Conservation (phyloP, 305 asterid genomes). For the Withania somnifera region DNA sequence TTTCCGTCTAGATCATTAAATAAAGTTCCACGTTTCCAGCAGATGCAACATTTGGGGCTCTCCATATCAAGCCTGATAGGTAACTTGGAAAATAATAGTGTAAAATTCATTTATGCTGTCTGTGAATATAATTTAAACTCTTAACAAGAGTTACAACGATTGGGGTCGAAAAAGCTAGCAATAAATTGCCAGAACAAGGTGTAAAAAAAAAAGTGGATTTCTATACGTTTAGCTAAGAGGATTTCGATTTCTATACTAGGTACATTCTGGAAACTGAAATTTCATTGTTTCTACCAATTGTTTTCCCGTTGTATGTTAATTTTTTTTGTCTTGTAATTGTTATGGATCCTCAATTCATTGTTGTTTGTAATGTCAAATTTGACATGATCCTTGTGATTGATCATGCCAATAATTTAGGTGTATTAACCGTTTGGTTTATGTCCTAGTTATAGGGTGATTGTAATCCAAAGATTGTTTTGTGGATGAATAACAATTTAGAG, state of each 20-base stretch:
- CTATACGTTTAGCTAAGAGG: too few relatives aligned
- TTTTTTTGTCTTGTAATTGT: neutral
- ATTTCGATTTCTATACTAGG: slow-evolving; percentile 14
- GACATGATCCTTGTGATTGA: neutral
- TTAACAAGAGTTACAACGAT: neutral
- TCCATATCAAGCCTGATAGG: neutral
- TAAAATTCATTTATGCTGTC: neutral
- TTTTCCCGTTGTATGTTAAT: neutral
- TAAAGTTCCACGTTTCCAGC: neutral
- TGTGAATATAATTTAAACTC: neutral
- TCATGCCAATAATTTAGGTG: too few relatives aligned
- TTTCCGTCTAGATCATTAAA: neutral
- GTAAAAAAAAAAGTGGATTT: too few relatives aligned
- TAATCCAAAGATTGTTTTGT: too few relatives aligned
- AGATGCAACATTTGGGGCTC: neutral
- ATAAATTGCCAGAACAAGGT: too few relatives aligned
- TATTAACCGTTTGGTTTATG: too few relatives aligned
- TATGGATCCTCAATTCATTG: neutral
- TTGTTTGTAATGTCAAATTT: neutral
- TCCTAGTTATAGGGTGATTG: too few relatives aligned
- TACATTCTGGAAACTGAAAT: slow-evolving; percentile 70
- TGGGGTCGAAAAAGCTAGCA: neutral
- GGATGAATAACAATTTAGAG: neutral
- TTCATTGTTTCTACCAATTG: slow-evolving; percentile 31
- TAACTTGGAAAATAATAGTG: neutral